A percentile compares a stretch with the other conserved stretches of the same genome.
Evolutionary conservation across 2,329 filamentous ascomycete species (phyloP).

Genomic region (Penicillium sp.): DNA sequence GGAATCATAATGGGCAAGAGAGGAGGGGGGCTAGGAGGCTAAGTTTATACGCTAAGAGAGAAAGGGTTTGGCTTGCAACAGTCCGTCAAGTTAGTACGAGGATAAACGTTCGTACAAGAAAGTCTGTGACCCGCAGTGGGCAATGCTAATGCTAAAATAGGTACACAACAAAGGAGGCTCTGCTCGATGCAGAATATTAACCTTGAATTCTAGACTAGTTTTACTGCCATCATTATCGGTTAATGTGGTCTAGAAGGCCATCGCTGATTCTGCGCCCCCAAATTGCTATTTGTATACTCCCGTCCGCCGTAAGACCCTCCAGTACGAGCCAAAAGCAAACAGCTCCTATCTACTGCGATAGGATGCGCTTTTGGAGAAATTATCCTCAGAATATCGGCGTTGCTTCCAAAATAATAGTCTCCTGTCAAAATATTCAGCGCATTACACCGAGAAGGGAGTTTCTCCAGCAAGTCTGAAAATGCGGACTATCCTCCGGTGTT

Average conservation of each 20-base stretch:
- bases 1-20: too few species aligned
- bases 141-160: slow-evolving; percentile 5
- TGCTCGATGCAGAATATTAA: background rate
- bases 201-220: background rate
- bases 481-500: background rate
- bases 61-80: slow-evolving; percentile 1
- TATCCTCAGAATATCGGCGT: background rate
- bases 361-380: background rate
- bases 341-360: background rate
- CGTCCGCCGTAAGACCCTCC: background rate
- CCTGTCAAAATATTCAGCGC: background rate
- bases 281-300: background rate
- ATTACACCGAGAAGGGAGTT: background rate
- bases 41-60: background rate
- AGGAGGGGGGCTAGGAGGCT: background rate
- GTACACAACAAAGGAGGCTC: background rate
- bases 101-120: slow-evolving; percentile 6
- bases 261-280: background rate
- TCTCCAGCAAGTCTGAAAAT: background rate
- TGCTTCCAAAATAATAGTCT: background rate
- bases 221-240: too few species aligned
- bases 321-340: background rate
- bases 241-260: background rate
- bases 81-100: background rate
- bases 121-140: background rate